Evolutionary conservation across 2,329 filamentous ascomycete species (phyloP), one percentile per base, ranked within the genome.

Genomic region (Pezicula radicicola): DNA sequence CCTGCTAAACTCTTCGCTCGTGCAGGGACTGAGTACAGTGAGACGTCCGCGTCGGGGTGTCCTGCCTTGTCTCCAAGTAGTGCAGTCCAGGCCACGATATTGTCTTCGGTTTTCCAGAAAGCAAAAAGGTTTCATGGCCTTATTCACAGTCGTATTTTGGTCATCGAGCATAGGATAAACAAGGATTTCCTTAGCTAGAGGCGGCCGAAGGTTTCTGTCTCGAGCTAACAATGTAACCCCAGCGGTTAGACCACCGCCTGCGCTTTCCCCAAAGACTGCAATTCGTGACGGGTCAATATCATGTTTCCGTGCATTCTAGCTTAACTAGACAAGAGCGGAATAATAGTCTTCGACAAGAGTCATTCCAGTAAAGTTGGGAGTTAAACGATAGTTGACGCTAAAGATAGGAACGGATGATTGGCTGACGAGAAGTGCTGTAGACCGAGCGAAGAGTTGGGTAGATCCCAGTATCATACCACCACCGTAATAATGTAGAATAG

Each of bases 241-340:
- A 1, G 76, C 74, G 0, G 76, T 76, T 15, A 81, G 64, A 49
- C 78, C 78, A 0, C 75, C 77, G 3, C 77, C 77, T 1, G 77
- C 77, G 42, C 73, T 77, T 56, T 79, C 76, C 12, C 77, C 77
- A 43, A 70, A 70, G 10, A 80, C 67, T 6, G 77, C 71, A 41
- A 80, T 72, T 33, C 73, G 73, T 1, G 75, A 70, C 3, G 66
- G 62, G 15, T 66, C 60, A 37, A 76, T 70, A 6, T 72, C 72
- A 3, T 63, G 41, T 21, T 27, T n/a, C 4, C 9, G 3, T 13
- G 19, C 48, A 42, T 45, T 13, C 13, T 19, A 15, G 15, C 21
- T 15, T 44, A 46, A 61, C 72, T 72, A 76, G 56, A 70, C 58
- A 43, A 75, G 48, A 7, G 66, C 68, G 51, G 75, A 73, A 69